Percentiles rank a stretch among this genome's conserved stretches.
Evolutionary conservation across 75 land plant species (phyloP).

Genomic region (Picea glauca): DNA sequence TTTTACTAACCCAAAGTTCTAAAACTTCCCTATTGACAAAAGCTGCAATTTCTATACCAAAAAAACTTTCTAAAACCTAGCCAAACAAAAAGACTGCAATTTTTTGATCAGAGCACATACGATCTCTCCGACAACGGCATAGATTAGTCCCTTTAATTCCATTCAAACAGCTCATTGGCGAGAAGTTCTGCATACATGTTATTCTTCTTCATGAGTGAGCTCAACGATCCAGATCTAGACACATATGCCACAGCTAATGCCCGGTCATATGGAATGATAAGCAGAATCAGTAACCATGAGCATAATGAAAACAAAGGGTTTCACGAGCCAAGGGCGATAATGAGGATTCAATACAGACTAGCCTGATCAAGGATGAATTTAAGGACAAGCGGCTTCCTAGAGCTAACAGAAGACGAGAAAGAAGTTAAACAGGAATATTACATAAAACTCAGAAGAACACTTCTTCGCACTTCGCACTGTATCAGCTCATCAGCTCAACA

Average conservation of each 20-base stretch:
- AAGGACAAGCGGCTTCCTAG: background rate
- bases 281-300: background rate
- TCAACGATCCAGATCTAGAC: background rate
- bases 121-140: background rate
- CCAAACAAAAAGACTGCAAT: background rate
- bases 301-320: background rate
- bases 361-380: background rate
- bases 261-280: background rate
- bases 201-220: no score
- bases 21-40: background rate
- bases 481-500: background rate
- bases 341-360: background rate
- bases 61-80: background rate
- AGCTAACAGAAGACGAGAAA: background rate
- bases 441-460: no score
- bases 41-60: background rate
- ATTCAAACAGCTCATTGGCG: background rate
- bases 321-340: background rate
- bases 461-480: no score
- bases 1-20: background rate
- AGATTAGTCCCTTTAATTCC: background rate
- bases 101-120: background rate
- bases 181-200: background rate
- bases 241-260: background rate
- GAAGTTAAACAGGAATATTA: no score